Evolutionary conservation across 2,329 filamentous ascomycete species (phyloP).

Genomic region (Allantophomopsis lycopodina): DNA sequence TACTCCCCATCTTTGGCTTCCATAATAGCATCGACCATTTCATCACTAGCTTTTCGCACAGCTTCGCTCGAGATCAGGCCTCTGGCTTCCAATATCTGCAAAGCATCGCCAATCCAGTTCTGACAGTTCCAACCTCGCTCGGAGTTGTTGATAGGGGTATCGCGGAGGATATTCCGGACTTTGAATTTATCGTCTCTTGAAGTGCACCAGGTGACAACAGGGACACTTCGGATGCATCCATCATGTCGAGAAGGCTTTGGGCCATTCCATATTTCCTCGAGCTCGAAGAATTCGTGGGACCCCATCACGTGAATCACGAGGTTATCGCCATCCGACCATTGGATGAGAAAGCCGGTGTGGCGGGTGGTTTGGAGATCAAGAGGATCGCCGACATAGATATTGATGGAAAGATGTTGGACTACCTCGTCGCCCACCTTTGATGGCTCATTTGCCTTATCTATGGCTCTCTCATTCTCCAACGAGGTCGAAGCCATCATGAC

Average conservation of each 20-base stretch:
- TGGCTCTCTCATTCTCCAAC: too few species aligned
- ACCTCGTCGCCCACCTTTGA: background rate
- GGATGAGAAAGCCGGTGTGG: constrained; percentile 1
- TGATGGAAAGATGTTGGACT: constrained; percentile 1
- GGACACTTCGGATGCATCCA: background rate
- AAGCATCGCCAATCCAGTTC: constrained; percentile 2
- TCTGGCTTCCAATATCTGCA: background rate
- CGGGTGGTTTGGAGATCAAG: constrained; percentile 2
- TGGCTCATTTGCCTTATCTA: too few species aligned
- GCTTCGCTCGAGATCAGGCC: background rate
- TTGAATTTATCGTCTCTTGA: constrained; percentile 1
- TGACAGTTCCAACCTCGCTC: constrained; percentile 3
- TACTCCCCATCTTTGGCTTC: constrained; percentile 1
- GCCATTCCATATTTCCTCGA: constrained; percentile 2
- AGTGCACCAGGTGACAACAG: background rate
- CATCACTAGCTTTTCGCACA: background rate
- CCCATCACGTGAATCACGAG: constrained; percentile 2
- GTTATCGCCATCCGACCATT: constrained; percentile 1
- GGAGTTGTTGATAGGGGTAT: constrained; percentile 1
- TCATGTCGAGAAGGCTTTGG: background rate
- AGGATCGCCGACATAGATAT: constrained; percentile 1
- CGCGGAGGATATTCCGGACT: constrained; percentile 1
- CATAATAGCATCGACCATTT: constrained; percentile 2
- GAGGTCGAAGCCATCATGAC: too few species aligned
- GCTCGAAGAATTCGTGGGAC: constrained; percentile 1